Conservation (phyloP, 192 early-diverging fungal species). For the Backusella liffmaniae region DNA sequence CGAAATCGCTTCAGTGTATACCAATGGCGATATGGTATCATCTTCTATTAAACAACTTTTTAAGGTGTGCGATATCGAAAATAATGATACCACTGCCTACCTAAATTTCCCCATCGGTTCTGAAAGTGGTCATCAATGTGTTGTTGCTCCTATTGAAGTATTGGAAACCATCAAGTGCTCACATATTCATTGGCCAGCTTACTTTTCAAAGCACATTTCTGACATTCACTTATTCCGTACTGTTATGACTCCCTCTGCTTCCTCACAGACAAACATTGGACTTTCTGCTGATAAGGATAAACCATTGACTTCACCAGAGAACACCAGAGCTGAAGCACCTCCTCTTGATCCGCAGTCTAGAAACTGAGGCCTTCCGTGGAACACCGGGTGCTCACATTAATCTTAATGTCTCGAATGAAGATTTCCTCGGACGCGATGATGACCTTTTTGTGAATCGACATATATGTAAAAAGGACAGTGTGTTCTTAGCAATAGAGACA, state of each 20-base stretch:
- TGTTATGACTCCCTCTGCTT: background rate
- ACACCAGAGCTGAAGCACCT: background rate
- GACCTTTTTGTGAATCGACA: background rate
- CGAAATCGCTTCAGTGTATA: background rate
- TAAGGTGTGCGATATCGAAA: background rate
- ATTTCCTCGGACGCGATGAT: background rate
- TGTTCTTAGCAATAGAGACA: too few species aligned
- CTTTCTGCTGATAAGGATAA: background rate
- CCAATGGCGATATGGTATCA: background rate
- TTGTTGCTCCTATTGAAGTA: background rate
- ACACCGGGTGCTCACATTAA: background rate
- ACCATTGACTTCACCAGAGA: background rate
- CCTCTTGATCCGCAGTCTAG: background rate
- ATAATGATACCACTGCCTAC: background rate
- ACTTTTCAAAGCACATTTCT: background rate
- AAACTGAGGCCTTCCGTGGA: background rate
- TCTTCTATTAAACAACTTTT: background rate
- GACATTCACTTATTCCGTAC: background rate
- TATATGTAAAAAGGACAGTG: background rate
- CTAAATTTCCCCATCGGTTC: background rate
- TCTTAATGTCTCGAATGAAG: background rate
- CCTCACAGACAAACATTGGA: background rate
- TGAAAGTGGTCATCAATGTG: background rate
- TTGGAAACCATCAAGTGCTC: background rate
- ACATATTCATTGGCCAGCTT: background rate